These are phyloP conservation scores for Dryas octopetala DNA, from an alignment of 306 rosid genomes.

Conservation along the genomic window DNA sequence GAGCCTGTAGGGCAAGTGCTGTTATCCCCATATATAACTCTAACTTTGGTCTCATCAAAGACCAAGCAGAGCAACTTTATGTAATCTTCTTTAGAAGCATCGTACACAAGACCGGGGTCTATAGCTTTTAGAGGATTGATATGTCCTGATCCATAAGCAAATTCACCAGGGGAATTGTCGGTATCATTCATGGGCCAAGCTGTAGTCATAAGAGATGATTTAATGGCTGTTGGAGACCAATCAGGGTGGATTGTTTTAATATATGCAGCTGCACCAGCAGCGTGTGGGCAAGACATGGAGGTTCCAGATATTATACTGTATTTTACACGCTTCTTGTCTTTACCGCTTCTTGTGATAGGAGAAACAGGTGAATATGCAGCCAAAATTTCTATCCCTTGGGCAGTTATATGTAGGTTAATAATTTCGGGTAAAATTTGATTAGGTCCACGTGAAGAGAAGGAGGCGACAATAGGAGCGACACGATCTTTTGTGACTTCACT, in stretches of 20 bases:
- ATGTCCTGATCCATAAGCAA: constrained; percentile 35
- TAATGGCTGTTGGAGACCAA: constrained; percentile 30
- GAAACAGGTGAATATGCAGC: constrained; percentile 15
- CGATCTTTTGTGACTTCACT: background rate
- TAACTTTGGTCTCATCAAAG: background rate
- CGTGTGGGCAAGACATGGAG: constrained; percentile 26
- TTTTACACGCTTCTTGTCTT: background rate
- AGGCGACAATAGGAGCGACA: constrained; percentile 15
- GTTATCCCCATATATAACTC: background rate
- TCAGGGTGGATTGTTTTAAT: constrained; percentile 16
- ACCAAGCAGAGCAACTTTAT: constrained; percentile 16
- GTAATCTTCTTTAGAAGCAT: constrained; percentile 25
- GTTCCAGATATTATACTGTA: constrained; percentile 18
- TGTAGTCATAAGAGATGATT: constrained; percentile 20
- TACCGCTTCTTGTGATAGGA: background rate
- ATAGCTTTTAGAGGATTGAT: constrained; percentile 22
- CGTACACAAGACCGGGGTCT: constrained; percentile 31
- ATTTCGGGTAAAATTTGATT: constrained; percentile 6
- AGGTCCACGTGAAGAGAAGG: constrained; percentile 25
- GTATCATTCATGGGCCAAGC: constrained; percentile 16
- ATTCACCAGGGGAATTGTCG: constrained; percentile 5
- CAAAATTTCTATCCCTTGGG: constrained; percentile 16
- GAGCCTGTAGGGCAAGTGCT: background rate
- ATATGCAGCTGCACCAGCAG: constrained; percentile 21
- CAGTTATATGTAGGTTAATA: constrained; percentile 16